phyloP scores from a whole-genome alignment of 2,329 filamentous ascomycete species.

The Aspergillus hiratsukae region DNA sequence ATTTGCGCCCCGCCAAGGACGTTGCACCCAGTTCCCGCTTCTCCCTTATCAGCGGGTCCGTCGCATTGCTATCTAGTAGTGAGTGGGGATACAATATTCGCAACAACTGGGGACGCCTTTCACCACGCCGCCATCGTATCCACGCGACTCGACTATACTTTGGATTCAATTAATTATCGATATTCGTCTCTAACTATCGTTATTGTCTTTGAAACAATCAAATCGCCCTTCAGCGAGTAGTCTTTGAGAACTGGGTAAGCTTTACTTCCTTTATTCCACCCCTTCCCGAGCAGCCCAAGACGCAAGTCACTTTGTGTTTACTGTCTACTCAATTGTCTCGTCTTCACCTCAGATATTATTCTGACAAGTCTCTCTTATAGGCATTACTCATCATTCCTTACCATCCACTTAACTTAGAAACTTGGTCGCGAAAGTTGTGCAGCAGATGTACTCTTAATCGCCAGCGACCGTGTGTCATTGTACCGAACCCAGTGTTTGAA shows the following conservation, averaged over 20 bases:
- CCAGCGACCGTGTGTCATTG: background rate
- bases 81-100: background rate
- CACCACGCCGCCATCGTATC: background rate
- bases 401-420: background rate
- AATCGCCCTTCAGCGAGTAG: background rate
- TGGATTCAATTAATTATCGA: background rate
- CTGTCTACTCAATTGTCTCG: background rate
- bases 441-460: slow-evolving; percentile 19
- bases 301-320: background rate
- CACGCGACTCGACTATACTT: background rate
- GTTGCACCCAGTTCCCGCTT: background rate
- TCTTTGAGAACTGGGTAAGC: background rate
- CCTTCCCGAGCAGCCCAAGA: background rate
- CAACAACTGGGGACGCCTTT: background rate
- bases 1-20: too few species aligned
- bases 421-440: background rate
- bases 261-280: background rate
- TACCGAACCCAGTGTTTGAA: background rate
- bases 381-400: background rate
- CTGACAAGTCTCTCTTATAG: background rate
- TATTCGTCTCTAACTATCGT: background rate
- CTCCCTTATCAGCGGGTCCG: background rate
- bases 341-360: background rate
- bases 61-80: background rate
- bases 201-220: background rate